A percentile compares a stretch with the other conserved stretches of the same genome.
Evolutionary conservation across 2,329 filamentous ascomycete genomes (phyloP).

Genomic region (Colletotrichum liriopes): DNA sequence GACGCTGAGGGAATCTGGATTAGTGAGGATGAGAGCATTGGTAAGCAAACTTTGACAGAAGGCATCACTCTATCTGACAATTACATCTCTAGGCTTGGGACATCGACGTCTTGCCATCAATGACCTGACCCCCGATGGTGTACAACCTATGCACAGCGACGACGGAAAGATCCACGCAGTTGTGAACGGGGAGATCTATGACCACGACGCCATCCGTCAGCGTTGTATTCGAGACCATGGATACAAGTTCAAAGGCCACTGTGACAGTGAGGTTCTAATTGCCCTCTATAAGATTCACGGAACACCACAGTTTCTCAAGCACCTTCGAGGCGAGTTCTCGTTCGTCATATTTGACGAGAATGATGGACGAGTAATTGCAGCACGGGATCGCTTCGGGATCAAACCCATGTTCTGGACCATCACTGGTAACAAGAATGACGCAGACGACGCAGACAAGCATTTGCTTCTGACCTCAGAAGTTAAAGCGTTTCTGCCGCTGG

Average conservation of each 20-base stretch:
- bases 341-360: conserved; percentile 64
- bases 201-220: conserved; percentile 62
- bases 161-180: conserved; percentile 63
- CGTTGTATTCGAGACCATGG: conserved; percentile 51
- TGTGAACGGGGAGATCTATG: conserved; percentile 73
- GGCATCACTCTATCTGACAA: neutral
- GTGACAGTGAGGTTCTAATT: conserved; percentile 68
- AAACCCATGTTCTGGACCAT: conserved; percentile 70
- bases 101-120: conserved; percentile 68
- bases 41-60: neutral
- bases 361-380: conserved; percentile 60
- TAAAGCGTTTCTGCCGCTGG: conserved; percentile 67
- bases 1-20: conserved; percentile 51
- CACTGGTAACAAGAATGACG: neutral
- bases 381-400: conserved; percentile 69
- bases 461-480: conserved; percentile 67
- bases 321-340: conserved; percentile 70
- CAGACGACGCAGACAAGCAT: conserved; percentile 44
- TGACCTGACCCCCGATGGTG: conserved; percentile 62
- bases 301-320: conserved; percentile 50
- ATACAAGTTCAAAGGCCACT: conserved; percentile 62
- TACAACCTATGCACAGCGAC: conserved; percentile 61
- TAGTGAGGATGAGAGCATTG: conserved; percentile 20
- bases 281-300: conserved; percentile 68
- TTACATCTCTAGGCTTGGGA: conserved; percentile 52